Base-by-base conservation (phyloP, 495 filamentous ascomycete genomes). In the Aspergillus leporis region DNA sequence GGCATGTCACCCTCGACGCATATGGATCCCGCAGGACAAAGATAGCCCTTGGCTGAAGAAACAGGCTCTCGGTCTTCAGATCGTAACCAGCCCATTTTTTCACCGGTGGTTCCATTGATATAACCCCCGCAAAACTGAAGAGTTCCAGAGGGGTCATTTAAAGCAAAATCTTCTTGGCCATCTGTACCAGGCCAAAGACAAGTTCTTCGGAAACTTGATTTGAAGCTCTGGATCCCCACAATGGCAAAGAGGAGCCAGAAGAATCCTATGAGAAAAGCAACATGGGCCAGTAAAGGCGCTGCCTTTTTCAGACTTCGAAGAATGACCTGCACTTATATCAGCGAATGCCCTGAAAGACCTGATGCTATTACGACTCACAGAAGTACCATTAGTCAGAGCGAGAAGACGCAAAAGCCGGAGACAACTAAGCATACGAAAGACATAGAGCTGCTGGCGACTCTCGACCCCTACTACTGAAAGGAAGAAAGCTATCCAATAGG, bases 231-330 rank as follows among this genome's bases (percentile, higher is more conserved):
- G 16, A 98, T 87, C 1, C 95, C 94, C 45, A 98, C 84, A 61
- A 99, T 96, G 30, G 93, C 95, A 74, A 99, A 99, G 8, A 99
- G 78, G 45, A 99, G 87, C 94, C 94, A 99, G 70, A 99, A 99
- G 76, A 99, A 99, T 25, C 91, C 87, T 69, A 99, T 95, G 16
- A 99, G 79, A 67, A 99, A 96, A 5, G 90, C 92, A 34, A 99
- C 95, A 61, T 97, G 90, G 38, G 95, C 87, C n/a, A 99, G 86
- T 46, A 96, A 78, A 16, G 94, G 94, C 0, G 93, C 91, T 4
- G 94, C 93, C 68, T 96, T 93, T 70, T 98, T 98, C 47, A 99
- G 74, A 82, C 93, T 97, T 69, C 91, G 83, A 34, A 98, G 80
- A 68, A 99, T 98, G 38, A 97, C 89, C 81, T 90, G 70, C 30